A percentile compares a stretch with the other conserved stretches of the same genome.
Evolutionary conservation across 2,329 filamentous ascomycete genomes (phyloP).

Genomic region (Gliomastix tumulicola): DNA sequence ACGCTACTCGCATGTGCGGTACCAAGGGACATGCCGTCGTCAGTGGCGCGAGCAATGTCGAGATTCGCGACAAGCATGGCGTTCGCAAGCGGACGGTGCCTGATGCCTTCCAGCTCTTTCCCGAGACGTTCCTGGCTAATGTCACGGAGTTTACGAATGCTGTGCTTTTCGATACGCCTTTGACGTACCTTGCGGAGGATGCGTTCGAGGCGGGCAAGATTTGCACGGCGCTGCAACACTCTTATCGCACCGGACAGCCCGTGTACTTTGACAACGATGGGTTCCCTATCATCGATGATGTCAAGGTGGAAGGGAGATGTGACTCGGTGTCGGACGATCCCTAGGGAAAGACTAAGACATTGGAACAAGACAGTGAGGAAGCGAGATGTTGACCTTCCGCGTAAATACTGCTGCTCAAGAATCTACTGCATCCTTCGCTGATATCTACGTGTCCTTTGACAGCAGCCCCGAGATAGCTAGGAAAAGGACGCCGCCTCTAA

Average conservation of each 20-base stretch:
- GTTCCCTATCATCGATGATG: background rate
- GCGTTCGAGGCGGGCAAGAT: background rate
- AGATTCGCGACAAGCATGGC: background rate
- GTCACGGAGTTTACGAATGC: background rate
- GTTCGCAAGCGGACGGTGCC: background rate
- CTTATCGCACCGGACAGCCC: background rate
- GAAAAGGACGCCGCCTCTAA: no score
- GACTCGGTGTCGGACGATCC: no score
- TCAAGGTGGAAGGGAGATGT: no score
- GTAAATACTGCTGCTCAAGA: no score
- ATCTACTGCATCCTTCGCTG: no score
- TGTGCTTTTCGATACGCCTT: background rate
- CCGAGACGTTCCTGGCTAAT: background rate
- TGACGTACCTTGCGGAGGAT: background rate
- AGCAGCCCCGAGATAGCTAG: no score
- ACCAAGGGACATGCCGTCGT: background rate
- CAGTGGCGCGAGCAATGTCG: background rate
- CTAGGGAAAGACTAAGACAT: no score
- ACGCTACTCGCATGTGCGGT: background rate
- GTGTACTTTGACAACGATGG: background rate
- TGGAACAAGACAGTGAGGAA: no score
- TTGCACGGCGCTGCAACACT: background rate
- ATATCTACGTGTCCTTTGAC: no score
- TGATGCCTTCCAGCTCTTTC: background rate
- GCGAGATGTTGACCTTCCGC: no score